These are phyloP conservation scores for Lactarius evosmus DNA, from an alignment of 768 basidiomycete species.

Conservation along the genomic window DNA sequence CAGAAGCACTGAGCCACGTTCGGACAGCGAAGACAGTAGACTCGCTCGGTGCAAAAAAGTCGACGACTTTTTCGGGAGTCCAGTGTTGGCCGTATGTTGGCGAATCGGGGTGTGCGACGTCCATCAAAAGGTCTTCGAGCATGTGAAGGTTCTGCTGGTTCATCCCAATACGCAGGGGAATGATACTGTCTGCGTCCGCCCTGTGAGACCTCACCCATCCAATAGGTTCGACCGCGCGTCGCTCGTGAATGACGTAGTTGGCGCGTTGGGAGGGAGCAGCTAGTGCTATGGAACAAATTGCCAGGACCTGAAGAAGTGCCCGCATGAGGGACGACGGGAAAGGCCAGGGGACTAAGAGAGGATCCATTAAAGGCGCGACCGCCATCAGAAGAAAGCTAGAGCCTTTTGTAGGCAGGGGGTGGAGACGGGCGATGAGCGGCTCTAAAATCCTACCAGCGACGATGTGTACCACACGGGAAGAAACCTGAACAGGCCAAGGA, in stretches of 20 bases:
- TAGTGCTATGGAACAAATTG: constrained; percentile 27
- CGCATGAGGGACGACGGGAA: constrained; percentile 13
- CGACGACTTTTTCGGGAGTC: constrained; percentile 39
- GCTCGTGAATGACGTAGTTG: constrained; percentile 39
- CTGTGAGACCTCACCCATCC: constrained; percentile 37
- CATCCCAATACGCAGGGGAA: constrained; percentile 47
- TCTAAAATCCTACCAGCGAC: background rate
- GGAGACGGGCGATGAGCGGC: background rate
- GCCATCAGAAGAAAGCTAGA: background rate
- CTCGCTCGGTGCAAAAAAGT: constrained; percentile 41
- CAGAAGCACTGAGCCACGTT: constrained; percentile 42
- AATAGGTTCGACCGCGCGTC: constrained; percentile 35
- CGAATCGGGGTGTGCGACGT: constrained; percentile 46
- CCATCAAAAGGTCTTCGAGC: constrained; percentile 42
- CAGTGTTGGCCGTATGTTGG: constrained; percentile 47
- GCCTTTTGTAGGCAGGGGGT: background rate
- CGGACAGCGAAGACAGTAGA: constrained; percentile 39
- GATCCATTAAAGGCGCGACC: background rate
- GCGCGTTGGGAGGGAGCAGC: constrained; percentile 24
- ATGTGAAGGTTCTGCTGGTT: constrained; percentile 41
- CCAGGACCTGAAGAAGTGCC: constrained; percentile 12
- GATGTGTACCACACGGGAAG: background rate
- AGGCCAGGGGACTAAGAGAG: background rate
- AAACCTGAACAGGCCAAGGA: background rate
- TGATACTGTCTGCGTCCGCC: constrained; percentile 32